Evolutionary conservation across 2,329 filamentous ascomycete species (phyloP).

Genomic region (Cercospora janseana): DNA sequence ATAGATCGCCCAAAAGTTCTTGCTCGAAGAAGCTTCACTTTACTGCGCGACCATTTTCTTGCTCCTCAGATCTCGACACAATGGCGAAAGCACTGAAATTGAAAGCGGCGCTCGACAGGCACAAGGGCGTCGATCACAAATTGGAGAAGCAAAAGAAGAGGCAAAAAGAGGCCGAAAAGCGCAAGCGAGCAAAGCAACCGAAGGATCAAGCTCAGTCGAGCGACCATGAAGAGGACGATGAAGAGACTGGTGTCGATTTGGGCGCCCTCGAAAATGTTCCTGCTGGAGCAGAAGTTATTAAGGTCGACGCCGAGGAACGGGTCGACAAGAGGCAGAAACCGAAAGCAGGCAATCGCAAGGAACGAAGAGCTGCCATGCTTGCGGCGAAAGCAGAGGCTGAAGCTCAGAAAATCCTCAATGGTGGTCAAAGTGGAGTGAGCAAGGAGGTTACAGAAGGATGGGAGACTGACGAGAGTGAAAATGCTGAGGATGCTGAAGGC

Average conservation of each 20-base stretch:
- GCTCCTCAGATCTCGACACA: background rate
- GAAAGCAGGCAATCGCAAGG: slow-evolving; percentile 20
- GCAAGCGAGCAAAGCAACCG: slow-evolving; percentile 40
- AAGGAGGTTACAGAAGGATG: slow-evolving; percentile 34
- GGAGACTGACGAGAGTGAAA: slow-evolving; percentile 35
- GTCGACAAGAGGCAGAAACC: slow-evolving; percentile 17
- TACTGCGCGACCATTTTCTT: background rate
- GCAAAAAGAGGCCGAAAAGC: slow-evolving; percentile 57
- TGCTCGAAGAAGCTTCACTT: slow-evolving; percentile 6
- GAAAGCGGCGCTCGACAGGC: slow-evolving; percentile 56
- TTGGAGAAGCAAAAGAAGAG: slow-evolving; percentile 59
- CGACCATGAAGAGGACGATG: slow-evolving; percentile 37
- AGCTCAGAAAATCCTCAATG: slow-evolving; percentile 31
- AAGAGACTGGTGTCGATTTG: slow-evolving; percentile 34
- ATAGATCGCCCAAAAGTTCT: slow-evolving; percentile 9
- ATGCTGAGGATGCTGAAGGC: slow-evolving; percentile 43
- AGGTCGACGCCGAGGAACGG: slow-evolving; percentile 20
- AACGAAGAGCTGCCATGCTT: slow-evolving; percentile 16
- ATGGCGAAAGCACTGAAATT: slow-evolving; percentile 58
- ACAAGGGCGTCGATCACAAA: slow-evolving; percentile 65
- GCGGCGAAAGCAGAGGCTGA: slow-evolving; percentile 23
- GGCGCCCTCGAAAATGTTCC: slow-evolving; percentile 30
- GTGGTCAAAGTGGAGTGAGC: slow-evolving; percentile 33
- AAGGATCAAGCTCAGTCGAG: slow-evolving; percentile 51
- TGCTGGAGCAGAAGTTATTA: slow-evolving; percentile 31